Evolutionary conservation across 2,329 filamentous ascomycete genomes (phyloP), one percentile per base, ranked within the genome.

Genomic region (Trichoderma sp.): DNA sequence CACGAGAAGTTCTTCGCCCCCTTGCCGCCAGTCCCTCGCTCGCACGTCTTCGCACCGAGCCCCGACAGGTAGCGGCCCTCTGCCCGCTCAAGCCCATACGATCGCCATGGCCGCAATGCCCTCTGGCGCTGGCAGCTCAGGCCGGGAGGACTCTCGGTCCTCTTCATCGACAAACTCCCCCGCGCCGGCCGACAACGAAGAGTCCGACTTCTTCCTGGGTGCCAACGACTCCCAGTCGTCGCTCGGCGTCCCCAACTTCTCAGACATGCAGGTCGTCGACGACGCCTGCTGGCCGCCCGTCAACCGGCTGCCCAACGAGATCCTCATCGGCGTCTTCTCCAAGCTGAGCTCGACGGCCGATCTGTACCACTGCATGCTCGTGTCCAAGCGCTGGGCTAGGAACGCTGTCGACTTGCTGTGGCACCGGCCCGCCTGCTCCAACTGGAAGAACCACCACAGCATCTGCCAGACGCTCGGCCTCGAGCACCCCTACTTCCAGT

Each of bases 141-240:
- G 78, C 5, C 78, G 79, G 65, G 79, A 84, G 68, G 83, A 86
- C 72, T 86, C 83, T 48, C 80, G 83, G 68, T 85, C 84, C 1
- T 85, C 84, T 3, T 91, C 89, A 6, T 90, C 90, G 7, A 90
- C 88, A 65, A 91, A 89, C 74, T 93, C 90, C 1, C 90, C 90
- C 51, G 86, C 85, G 59, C 87, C 90, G 60, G 87, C 87, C 74
- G 90, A 92, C 74, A 92, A 96, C 78, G 90, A 93, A 74, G 94
- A 97, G 78, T 96, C 93, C 71, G 94, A 97, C 79, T 97, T 95
- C 78, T 95, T 95, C 77, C 89, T 90, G 75, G 86, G 85, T 65
- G 89, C 90, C 72, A 97, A 97, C 80, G 94, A 97, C 79, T 97
- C 94, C 4, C 86, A 95, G 75, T 97, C 94, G 0, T 97, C 94